These are phyloP conservation scores for Aegilops longissima DNA, from an alignment of 176 grass and related monocot genomes.

Conservation along the genomic window DNA sequence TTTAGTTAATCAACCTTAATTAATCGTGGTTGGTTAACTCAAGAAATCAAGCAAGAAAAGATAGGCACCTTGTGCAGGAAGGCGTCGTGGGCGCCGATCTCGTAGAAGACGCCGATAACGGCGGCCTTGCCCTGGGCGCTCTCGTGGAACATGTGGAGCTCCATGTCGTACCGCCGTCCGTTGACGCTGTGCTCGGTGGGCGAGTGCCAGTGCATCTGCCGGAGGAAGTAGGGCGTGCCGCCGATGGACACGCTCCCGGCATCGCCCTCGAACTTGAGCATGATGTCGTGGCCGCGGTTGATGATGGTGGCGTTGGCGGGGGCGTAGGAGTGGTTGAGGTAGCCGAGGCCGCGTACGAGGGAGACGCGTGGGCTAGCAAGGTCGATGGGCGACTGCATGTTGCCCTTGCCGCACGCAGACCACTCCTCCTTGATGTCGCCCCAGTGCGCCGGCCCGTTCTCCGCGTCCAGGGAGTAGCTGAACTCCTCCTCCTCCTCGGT, in stretches of 20 bases:
- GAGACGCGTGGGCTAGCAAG: constrained; percentile 34
- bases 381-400: constrained; percentile 75
- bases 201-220: constrained; percentile 74
- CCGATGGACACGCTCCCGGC: constrained; percentile 59
- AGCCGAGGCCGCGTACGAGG: constrained; percentile 34
- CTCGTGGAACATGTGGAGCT: constrained; percentile 77
- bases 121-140: constrained; percentile 40
- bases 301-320: constrained; percentile 41
- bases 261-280: constrained; percentile 40
- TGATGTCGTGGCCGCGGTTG: constrained; percentile 79
- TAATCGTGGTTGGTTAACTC: not conserved
- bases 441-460: constrained; percentile 63
- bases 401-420: constrained; percentile 48
- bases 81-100: constrained; percentile 35
- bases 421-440: constrained; percentile 58
- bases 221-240: constrained; percentile 51
- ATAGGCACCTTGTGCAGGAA: constrained; percentile 42
- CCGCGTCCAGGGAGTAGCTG: not conserved
- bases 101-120: constrained; percentile 60
- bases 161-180: constrained; percentile 53
- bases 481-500: no score
- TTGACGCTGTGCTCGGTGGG: constrained; percentile 79
- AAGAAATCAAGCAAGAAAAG: not conserved
- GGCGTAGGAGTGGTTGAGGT: constrained; percentile 51
- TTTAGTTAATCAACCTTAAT: not conserved